A percentile compares a stretch with the other conserved stretches of the same genome.
Conservation (phyloP, 345 rosid genomes). For the Eutrema japonicum region DNA sequence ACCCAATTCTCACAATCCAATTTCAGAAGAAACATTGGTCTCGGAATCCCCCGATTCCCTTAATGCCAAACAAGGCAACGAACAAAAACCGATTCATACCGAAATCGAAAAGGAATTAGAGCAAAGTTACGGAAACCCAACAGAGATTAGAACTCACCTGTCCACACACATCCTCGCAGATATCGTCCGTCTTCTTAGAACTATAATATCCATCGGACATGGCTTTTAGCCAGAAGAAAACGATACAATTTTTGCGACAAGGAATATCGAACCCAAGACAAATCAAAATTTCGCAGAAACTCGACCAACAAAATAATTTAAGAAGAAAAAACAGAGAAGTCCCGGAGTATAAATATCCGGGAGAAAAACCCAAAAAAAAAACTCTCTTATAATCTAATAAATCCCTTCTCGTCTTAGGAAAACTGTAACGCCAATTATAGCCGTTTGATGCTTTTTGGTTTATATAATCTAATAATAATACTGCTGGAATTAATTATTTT, state of each 20-base stretch:
- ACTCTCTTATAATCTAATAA: slow-evolving; percentile 31
- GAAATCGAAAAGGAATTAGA: slow-evolving; percentile 25
- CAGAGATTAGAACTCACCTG: slow-evolving; percentile 52
- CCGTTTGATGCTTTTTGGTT: slow-evolving; percentile 51
- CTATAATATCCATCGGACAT: slow-evolving; percentile 76
- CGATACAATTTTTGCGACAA: neutral
- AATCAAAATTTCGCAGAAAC: slow-evolving; percentile 18
- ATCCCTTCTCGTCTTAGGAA: slow-evolving; percentile 26
- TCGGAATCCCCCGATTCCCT: slow-evolving; percentile 14
- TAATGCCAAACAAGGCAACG: slow-evolving; percentile 17
- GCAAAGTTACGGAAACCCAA: slow-evolving; percentile 1
- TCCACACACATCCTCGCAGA: slow-evolving; percentile 82
- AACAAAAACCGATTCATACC: neutral
- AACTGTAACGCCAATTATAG: slow-evolving; percentile 60
- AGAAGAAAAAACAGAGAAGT: slow-evolving; percentile 30
- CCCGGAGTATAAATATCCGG: slow-evolving; percentile 22
- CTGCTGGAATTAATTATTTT: slow-evolving; percentile 27
- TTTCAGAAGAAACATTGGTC: neutral
- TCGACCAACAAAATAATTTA: slow-evolving; percentile 3
- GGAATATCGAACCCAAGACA: slow-evolving; percentile 3
- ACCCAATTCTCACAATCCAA: slow-evolving; percentile 23
- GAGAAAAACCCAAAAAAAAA: neutral
- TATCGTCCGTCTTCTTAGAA: slow-evolving; percentile 92
- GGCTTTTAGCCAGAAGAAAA: slow-evolving; percentile 33
- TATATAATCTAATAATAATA: slow-evolving; percentile 17